Percentiles rank a stretch among this genome's conserved stretches.
phyloP scores from a whole-genome alignment of 140 eudicot species.

The Senecio squalidus region DNA sequence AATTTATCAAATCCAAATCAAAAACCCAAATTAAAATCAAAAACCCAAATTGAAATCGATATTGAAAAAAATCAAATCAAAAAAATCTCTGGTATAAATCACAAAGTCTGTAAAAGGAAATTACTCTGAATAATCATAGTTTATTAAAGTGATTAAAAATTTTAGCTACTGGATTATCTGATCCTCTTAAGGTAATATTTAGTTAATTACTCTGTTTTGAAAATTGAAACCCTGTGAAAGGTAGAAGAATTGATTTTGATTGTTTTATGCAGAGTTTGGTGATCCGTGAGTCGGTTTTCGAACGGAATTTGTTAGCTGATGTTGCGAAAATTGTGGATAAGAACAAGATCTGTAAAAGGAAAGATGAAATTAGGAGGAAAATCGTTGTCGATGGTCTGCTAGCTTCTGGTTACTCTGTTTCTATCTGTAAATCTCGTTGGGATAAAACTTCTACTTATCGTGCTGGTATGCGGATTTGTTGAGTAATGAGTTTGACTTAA shows the following conservation, averaged over 20 bases:
- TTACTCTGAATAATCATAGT: too few species aligned
- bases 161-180: slow-evolving; percentile 38
- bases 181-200: slow-evolving; percentile 62
- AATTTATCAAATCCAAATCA: too few species aligned
- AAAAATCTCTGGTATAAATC: too few species aligned
- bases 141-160: too few species aligned
- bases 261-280: slow-evolving; percentile 45
- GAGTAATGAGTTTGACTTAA: too few species aligned
- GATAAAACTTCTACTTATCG: slow-evolving; percentile 57
- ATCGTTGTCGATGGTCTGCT: slow-evolving; percentile 44
- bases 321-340: slow-evolving; percentile 51
- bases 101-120: too few species aligned
- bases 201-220: not conserved
- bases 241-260: not conserved
- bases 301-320: slow-evolving; percentile 61
- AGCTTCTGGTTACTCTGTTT: slow-evolving; percentile 53
- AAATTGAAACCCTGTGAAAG: not conserved
- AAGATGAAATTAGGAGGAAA: slow-evolving; percentile 42
- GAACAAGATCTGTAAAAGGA: slow-evolving; percentile 41
- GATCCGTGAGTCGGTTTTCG: slow-evolving; percentile 38
- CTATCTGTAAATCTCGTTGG: slow-evolving; percentile 83
- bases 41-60: too few species aligned
- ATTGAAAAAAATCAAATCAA: too few species aligned
- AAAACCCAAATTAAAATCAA: too few species aligned
- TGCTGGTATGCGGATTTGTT: slow-evolving; percentile 45